These are phyloP conservation scores for Sarocladiaceae sp. DNA, from an alignment of 2,329 filamentous ascomycete species.

Conservation along the genomic window DNA sequence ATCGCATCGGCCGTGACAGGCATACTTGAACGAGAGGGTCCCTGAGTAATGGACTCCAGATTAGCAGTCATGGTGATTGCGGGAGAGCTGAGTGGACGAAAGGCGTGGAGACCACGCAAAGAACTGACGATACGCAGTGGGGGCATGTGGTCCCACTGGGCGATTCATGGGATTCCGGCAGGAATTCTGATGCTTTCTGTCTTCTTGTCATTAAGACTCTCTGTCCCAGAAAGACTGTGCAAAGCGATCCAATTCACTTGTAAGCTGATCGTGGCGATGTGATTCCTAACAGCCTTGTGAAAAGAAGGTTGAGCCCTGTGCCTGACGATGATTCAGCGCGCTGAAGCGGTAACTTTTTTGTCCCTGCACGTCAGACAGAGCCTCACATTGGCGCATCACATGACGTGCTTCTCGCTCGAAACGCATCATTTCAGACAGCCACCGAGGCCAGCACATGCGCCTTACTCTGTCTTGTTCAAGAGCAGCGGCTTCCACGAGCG, in stretches of 20 bases:
- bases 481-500: too few species aligned
- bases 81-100: slow-evolving; percentile 5
- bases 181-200: neutral
- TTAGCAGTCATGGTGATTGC: neutral
- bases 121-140: slow-evolving; percentile 3
- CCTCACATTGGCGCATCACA: too few species aligned
- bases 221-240: too few species aligned
- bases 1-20: neutral
- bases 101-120: neutral
- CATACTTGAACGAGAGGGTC: neutral
- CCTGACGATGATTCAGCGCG: slow-evolving; percentile 8
- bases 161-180: neutral
- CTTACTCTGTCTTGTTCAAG: too few species aligned
- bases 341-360: neutral
- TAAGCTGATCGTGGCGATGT: neutral
- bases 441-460: too few species aligned
- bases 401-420: too few species aligned
- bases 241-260: too few species aligned
- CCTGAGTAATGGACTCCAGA: neutral
- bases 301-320: neutral
- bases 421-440: too few species aligned
- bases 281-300: too few species aligned
- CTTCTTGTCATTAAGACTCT: too few species aligned
- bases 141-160: neutral
- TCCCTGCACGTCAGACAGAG: neutral